Evolutionary conservation across 495 filamentous ascomycete genomes (phyloP), one percentile per base, ranked within the genome.

Genomic region (Margaritispora aquatica): DNA sequence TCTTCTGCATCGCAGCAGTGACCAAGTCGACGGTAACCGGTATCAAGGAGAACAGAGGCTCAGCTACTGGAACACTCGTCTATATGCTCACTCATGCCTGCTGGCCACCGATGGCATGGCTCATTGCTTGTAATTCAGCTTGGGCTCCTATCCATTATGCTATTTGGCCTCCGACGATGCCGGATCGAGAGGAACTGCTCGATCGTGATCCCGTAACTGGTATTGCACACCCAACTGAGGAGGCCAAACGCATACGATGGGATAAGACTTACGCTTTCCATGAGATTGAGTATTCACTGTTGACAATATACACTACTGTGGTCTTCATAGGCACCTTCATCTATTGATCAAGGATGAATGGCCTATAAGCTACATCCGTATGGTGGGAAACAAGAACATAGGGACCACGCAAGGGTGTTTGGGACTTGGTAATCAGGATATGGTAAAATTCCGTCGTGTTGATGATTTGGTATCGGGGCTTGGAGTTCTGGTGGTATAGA

Each of bases 51-150:
- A 51, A 71, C n/a, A 34, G 29, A 48, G 47, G 20, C n/a, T 36
- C 60, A 26, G 66, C 68, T 61, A 63, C 60, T 38, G 67, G 69
- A 17, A 67, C 71, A 15, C 63, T 75, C 8, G 41, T 71, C 21
- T 74, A 68, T 41, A 58, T 76, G 26, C 68, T 78, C 52, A 77
- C 74, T 0, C 73, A 78, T 64, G 73, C 73, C 17, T 75, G 73
- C 68, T 77, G 75, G 75, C 75, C 75, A 0, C 75, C 75, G 0
- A 44, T 71, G 17, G 69, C 70, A 1, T 76, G 71, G 59, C 59
- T 76, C 36, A 69, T 70, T 24, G 70, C 71, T 13, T 62, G 71
- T 41, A 72, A 68, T 65, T 59, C 61, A 19, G 53, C 55, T 24
- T 60, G 59, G 56, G 73, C 73, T 0, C 75, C 75, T 0, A 65